A percentile compares a stretch with the other conserved stretches of the same genome.
phyloP scores from a whole-genome alignment of 2,329 filamentous ascomycete species.

The Monosporascus sp. region DNA sequence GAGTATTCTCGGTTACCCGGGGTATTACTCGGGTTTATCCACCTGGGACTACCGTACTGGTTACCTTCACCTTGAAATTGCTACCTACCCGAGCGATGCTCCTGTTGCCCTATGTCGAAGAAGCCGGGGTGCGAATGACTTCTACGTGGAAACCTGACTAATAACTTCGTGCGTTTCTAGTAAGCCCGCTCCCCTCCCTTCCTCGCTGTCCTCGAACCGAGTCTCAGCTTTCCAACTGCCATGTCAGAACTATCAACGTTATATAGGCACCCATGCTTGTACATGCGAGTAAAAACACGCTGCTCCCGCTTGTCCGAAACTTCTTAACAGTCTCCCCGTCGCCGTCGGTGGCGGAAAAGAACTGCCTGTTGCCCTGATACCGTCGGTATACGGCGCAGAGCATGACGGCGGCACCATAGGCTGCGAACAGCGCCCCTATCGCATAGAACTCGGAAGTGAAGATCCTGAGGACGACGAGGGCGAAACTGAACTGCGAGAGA shows the following conservation, averaged over 20 bases:
- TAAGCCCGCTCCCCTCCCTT: background rate
- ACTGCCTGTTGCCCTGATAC: slow-evolving; percentile 88
- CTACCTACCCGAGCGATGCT: too few species aligned
- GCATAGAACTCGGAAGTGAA: slow-evolving; percentile 96
- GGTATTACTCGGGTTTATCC: too few species aligned
- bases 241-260: slow-evolving; percentile 50
- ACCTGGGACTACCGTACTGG: too few species aligned
- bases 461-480: slow-evolving; percentile 90
- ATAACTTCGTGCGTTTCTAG: background rate
- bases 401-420: slow-evolving; percentile 81
- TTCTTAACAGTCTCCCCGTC: slow-evolving; percentile 42
- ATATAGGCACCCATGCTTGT: slow-evolving; percentile 55
- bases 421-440: slow-evolving; percentile 91
- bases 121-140: too few species aligned
- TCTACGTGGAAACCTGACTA: background rate
- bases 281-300: slow-evolving; percentile 50
- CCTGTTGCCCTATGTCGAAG: too few species aligned
- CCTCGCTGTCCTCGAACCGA: slow-evolving; percentile 26
- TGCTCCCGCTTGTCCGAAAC: slow-evolving; percentile 61
- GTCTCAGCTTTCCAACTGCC: slow-evolving; percentile 31
- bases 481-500: slow-evolving; percentile 90
- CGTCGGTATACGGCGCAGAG: slow-evolving; percentile 79
- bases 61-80: too few species aligned
- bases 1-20: too few species aligned
- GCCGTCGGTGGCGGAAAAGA: slow-evolving; percentile 60